Conservation (phyloP, 139 green algal species). For the Chlamydomonas incerta region DNA sequence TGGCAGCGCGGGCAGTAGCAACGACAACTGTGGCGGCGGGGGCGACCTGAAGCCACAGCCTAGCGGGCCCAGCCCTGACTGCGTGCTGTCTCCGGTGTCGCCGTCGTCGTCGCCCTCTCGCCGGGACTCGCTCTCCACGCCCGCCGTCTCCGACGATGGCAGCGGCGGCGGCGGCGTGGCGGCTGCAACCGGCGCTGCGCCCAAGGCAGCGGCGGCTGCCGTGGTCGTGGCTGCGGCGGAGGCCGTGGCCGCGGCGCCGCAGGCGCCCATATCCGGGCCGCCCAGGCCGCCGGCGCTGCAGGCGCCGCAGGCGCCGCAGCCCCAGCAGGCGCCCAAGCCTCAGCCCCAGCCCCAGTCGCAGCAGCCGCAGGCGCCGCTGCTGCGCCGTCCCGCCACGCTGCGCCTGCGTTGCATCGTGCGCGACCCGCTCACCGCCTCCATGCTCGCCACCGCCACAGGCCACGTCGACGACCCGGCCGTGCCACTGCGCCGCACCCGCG, state of each 20-base stretch:
- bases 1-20: too few species aligned
- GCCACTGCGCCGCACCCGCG: not conserved
- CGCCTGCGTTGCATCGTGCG: constrained; percentile 39
- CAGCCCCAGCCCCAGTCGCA: not conserved
- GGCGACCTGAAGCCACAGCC: not conserved
- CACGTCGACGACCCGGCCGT: constrained; percentile 29
- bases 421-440: constrained; percentile 2
- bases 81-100: constrained; percentile 15
- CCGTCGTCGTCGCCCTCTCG: constrained; percentile 5
- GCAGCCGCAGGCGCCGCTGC: not conserved
- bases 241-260: too few species aligned
- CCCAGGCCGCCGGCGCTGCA: too few species aligned
- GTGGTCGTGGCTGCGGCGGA: too few species aligned
- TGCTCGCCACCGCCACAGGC: constrained; percentile 17
- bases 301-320: not conserved
- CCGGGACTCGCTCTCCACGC: not conserved
- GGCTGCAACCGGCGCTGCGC: not conserved
- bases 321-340: too few species aligned
- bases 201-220: not conserved
- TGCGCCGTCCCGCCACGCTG: constrained; percentile 23
- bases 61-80: not conserved
- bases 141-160: too few species aligned
- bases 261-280: too few species aligned
- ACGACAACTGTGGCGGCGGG: not conserved
- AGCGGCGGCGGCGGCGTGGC: too few species aligned